Base-by-base conservation (phyloP, 1,284 basidiomycete species). In the Tilletia walkeri region DNA sequence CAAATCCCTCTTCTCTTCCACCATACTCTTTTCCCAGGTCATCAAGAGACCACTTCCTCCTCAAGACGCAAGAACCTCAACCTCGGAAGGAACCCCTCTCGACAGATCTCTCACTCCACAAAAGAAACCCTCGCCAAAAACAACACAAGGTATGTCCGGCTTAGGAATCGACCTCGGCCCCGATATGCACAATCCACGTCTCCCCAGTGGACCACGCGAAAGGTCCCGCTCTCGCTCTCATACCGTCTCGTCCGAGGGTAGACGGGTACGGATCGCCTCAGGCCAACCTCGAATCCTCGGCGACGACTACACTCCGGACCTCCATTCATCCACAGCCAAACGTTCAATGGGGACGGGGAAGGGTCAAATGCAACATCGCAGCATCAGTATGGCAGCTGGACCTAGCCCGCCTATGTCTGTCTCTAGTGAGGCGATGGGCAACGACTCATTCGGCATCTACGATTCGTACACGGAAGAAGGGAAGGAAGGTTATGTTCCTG, bases 181-280 rank as follows among this genome's bases (percentile, higher is more conserved):
- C 36, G 4, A 36, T 4, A 14, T 12, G 3, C 59, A 14, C 36
- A 63, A 36, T 16, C 4, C 59, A 14, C 30, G 59, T 63, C 34
- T 14, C 5, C 59, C 59, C 18, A 63, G 59, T 6, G 34, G 59
- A 9, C 59, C 59, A 16, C 59, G 59, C 18, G 59, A 34, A 36
- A 14, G 36, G 4, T 63, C 59, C 9, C 59, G 59, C 38, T 63
- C 59, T 14, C 59, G 59, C 30, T 63, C 59, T 18, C 59, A 63
- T 36, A 63, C 59, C 30, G 36, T 39, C 34, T n/a, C 36, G 34
- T 63, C 59, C 59, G 65, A 54, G 47, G 69, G 72, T 2, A 65
- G 76, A 2, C 71, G 78, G 9, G 78, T 79, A 9, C 74, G 76
- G 38, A 78, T 79, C 59, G 78, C 78, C 7, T 74, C 72, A n/a